phyloP scores from a whole-genome alignment of 2,329 filamentous ascomycete genomes.

The Rhinocladiella mackenziei region DNA sequence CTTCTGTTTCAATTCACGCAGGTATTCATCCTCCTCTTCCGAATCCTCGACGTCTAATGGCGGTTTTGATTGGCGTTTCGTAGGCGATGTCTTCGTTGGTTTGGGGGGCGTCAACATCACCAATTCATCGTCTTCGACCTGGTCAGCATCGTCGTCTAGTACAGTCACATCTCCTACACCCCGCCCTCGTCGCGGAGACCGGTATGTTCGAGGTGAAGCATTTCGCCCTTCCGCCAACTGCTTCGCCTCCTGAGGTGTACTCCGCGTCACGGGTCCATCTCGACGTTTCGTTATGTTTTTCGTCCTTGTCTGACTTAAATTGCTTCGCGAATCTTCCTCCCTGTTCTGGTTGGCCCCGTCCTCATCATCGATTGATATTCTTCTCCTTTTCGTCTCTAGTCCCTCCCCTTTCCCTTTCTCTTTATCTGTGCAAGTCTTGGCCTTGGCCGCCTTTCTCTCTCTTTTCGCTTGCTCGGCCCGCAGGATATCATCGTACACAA shows the following conservation, averaged over 20 bases:
- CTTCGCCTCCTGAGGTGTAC: slow-evolving; percentile 16
- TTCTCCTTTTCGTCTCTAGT: slow-evolving; percentile 34
- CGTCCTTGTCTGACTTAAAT: not conserved
- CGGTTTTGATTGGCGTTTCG: not conserved
- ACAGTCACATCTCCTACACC: slow-evolving; percentile 1
- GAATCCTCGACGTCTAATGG: slow-evolving; percentile 23
- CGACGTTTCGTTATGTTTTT: slow-evolving; percentile 2
- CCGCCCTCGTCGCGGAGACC: slow-evolving; percentile 1
- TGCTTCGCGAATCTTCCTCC: slow-evolving; percentile 2
- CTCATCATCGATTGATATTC: slow-evolving; percentile 31
- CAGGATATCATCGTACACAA: slow-evolving; percentile 46
- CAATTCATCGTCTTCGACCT: slow-evolving; percentile 18
- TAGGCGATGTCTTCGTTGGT: not conserved
- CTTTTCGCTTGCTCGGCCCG: slow-evolving; percentile 39
- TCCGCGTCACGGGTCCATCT: slow-evolving; percentile 15
- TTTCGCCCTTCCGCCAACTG: slow-evolving; percentile 6
- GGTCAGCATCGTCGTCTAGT: slow-evolving; percentile 13
- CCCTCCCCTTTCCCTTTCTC: slow-evolving; percentile 24
- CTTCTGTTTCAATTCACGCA: slow-evolving; percentile 40
- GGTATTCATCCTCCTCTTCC: slow-evolving; percentile 37
- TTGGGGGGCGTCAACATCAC: slow-evolving; percentile 11
- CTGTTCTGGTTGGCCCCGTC: slow-evolving; percentile 32
- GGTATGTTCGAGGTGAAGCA: slow-evolving; percentile 1
- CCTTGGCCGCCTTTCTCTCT: slow-evolving; percentile 32
- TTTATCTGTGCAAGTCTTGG: slow-evolving; percentile 31